phyloP scores from a whole-genome alignment of 2,329 filamentous ascomycete genomes.

The Colletotrichum lupini region DNA sequence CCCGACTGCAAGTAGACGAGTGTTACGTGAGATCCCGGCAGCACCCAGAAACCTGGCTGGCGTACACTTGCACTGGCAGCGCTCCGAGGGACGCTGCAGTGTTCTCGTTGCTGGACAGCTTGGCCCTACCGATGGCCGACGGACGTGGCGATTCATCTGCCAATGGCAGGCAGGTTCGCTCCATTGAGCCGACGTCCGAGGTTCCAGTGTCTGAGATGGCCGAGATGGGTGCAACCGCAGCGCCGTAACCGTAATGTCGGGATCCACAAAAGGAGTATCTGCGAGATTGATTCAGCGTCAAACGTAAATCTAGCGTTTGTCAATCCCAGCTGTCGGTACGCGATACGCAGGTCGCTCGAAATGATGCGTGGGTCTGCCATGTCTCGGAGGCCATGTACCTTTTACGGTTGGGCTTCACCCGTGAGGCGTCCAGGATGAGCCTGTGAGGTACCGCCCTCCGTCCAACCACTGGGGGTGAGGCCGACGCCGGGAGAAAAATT shows the following conservation, averaged over 20 bases:
- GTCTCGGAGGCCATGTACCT: constrained; percentile 1
- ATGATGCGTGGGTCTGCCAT: constrained; percentile 13
- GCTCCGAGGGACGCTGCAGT: background rate
- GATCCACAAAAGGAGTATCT: constrained; percentile 30
- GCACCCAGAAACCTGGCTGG: constrained; percentile 31
- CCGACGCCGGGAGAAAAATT: background rate
- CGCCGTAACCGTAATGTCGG: constrained; percentile 8
- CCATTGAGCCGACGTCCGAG: constrained; percentile 33
- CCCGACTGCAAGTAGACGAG: constrained; percentile 29
- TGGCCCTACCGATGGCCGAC: background rate
- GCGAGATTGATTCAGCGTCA: constrained; percentile 32
- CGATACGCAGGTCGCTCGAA: constrained; percentile 6
- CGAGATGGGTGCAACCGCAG: constrained; percentile 20
- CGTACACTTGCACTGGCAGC: constrained; percentile 2
- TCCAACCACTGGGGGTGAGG: background rate
- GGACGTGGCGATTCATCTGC: background rate
- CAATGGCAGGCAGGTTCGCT: constrained; percentile 7
- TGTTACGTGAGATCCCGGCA: constrained; percentile 34
- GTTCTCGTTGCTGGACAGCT: background rate
- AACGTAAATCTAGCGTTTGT: constrained; percentile 31
- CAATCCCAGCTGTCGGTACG: constrained; percentile 29
- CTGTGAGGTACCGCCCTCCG: background rate
- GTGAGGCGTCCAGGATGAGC: background rate
- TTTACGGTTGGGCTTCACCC: background rate
- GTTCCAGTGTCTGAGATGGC: constrained; percentile 23